Evolutionary conservation across 2,329 filamentous ascomycete species (phyloP).

Genomic region (Hymenoscyphus occultus): DNA sequence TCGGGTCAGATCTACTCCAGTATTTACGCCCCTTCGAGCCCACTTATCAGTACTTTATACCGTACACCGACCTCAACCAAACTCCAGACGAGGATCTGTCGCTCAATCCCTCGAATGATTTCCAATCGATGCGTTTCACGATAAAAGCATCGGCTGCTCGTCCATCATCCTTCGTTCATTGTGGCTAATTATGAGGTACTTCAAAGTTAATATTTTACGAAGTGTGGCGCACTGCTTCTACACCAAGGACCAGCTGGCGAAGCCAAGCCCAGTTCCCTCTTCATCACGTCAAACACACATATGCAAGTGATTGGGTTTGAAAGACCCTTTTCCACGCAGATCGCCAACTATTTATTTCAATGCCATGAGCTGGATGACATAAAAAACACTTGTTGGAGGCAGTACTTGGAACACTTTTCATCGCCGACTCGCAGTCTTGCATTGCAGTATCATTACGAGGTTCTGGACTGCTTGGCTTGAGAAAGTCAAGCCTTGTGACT

Average conservation of each 20-base stretch:
- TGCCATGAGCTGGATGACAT: not conserved
- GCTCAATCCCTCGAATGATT: not conserved
- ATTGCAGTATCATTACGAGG: no score
- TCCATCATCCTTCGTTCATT: no score
- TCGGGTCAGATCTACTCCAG: no score
- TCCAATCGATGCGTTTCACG: not conserved
- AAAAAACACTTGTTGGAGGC: no score
- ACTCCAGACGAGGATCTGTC: not conserved
- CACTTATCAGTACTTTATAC: no score
- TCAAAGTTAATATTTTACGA: not conserved
- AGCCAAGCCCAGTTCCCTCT: not conserved
- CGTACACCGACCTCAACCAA: not conserved
- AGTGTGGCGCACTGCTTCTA: not conserved
- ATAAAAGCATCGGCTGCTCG: no score
- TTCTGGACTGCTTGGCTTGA: not conserved
- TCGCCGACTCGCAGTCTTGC: no score
- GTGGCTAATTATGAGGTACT: no score
- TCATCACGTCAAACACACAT: slow-evolving; percentile 1
- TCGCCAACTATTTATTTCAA: not conserved
- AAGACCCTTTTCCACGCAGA: not conserved
- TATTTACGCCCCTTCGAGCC: no score
- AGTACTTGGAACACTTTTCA: no score
- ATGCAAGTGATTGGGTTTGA: not conserved
- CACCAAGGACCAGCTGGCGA: not conserved
- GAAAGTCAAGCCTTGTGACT: not conserved